phyloP scores from a whole-genome alignment of 495 filamentous ascomycete genomes.

The Annulohypoxylon bovei region DNA sequence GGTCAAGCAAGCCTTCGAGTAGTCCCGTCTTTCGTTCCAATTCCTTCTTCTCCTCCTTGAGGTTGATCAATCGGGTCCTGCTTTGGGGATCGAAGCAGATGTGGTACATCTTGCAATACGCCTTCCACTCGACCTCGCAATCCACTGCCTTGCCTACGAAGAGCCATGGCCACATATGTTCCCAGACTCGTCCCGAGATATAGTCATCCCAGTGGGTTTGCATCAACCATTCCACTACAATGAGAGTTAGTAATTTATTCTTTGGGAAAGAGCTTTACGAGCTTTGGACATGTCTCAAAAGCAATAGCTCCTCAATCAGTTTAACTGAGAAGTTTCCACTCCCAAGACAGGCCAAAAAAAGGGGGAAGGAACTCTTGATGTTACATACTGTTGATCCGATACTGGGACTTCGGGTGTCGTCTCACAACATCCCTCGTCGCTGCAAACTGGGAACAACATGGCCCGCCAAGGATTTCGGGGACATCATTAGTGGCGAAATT shows the following conservation, averaged over 20 bases:
- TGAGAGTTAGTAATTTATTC: too few species aligned
- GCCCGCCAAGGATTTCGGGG: slow-evolving; percentile 63
- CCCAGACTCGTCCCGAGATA: slow-evolving; percentile 76
- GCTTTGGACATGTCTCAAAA: too few species aligned
- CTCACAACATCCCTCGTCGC: slow-evolving; percentile 65
- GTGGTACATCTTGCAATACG: slow-evolving; percentile 49
- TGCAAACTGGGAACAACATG: slow-evolving; percentile 78
- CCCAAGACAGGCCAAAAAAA: too few species aligned
- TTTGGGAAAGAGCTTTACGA: too few species aligned
- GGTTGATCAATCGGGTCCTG: slow-evolving; percentile 16
- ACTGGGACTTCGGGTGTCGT: slow-evolving; percentile 67
- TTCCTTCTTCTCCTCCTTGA: slow-evolving; percentile 34
- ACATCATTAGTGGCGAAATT: slow-evolving; percentile 48
- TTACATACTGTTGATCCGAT: slow-evolving; percentile 68
- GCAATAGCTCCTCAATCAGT: too few species aligned
- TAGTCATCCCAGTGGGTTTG: slow-evolving; percentile 70
- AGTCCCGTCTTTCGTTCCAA: slow-evolving; percentile 19
- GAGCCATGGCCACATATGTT: slow-evolving; percentile 80
- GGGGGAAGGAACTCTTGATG: too few species aligned
- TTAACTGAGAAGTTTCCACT: too few species aligned
- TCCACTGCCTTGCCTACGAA: slow-evolving; percentile 67
- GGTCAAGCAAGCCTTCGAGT: slow-evolving; percentile 20
- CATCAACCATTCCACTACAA: slow-evolving; percentile 78
- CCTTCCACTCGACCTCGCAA: slow-evolving; percentile 65
- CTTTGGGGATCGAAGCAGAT: slow-evolving; percentile 45